Evolutionary conservation across 441 rosid genomes (phyloP), one percentile per base, ranked within the genome.

Genomic region (Syzygium syzygioides): DNA sequence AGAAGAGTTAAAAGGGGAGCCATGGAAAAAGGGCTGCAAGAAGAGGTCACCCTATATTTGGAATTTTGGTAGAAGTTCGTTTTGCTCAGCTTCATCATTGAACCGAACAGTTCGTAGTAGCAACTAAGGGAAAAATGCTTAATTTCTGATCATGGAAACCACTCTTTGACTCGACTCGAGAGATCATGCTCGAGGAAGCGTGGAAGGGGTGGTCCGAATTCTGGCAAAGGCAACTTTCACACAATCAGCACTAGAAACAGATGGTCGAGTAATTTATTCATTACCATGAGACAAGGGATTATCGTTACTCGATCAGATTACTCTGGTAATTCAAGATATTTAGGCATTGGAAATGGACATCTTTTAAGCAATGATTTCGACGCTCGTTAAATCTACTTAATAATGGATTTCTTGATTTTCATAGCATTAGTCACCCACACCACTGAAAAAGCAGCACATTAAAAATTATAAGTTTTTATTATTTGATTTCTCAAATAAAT

Each of bases 131-230:
- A 20, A 28, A 71, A 1, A 2, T 37, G 83, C 5, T 71, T 37
- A 20, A 71, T 68, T 1, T 34, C 79, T 10, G 7, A 37, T 23
- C 0, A 76, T 11, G 83, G 28, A 76, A 76, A 41, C 0, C 3
- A 17, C 7, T 76, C 0, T 0, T 76, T 6, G 83, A 45, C 52
- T 76, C 1, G 83, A 23, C 0, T 0, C 14, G 0, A 10, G 62
- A 68, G 52, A 37, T 71, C 17, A 5, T 2, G 25, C 25, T 50
- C 15, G 9, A 68, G 79, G 79, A 19, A 19, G 26, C 0, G 3
- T 15, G 37, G 20, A n/a, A 71, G 45, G 25, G 13, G 15, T 45
- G 50, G 28, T 37, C 15, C 6, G 0, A 34, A 68, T 19, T 34
- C 26, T 0, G 14, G 48, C 14, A 9, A 37, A 37, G 28, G 28